A percentile compares a stretch with the other conserved stretches of the same genome.
Conservation (phyloP, 2,329 filamentous ascomycete genomes). For the Aspergillus brunneoviolaceus region DNA sequence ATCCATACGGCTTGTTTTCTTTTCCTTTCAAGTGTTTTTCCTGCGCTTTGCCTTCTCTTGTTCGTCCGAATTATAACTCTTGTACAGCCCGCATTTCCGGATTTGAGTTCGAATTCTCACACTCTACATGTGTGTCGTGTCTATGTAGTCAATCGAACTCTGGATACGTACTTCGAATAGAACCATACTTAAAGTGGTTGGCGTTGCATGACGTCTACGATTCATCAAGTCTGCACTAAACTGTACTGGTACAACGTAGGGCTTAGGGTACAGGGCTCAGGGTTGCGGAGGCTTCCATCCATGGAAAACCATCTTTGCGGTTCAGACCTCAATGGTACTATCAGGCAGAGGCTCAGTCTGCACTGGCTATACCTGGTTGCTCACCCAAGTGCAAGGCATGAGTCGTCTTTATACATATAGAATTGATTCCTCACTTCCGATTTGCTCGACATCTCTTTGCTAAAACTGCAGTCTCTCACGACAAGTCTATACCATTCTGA, state of each 20-base stretch:
- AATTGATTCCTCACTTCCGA: background rate
- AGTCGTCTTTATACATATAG: background rate
- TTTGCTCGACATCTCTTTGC: background rate
- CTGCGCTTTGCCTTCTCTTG: background rate
- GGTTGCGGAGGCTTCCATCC: background rate
- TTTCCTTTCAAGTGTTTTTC: background rate
- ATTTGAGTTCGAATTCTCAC: background rate
- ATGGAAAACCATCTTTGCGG: background rate
- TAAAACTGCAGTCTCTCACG: background rate
- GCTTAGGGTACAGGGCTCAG: constrained; percentile 27
- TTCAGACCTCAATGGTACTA: background rate
- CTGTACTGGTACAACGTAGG: constrained; percentile 11
- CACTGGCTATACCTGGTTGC: background rate
- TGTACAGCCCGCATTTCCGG: no score
- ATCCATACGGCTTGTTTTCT: constrained; percentile 10
- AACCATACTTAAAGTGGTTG: background rate
- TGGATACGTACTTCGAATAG: background rate
- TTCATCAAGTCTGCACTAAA: background rate
- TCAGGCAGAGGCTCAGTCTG: background rate
- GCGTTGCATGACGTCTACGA: constrained; percentile 10
- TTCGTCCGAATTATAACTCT: no score
- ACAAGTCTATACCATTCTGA: background rate
- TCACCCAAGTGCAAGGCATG: background rate
- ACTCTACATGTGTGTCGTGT: background rate
- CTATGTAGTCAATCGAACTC: background rate